Conservation (phyloP, 2,329 filamentous ascomycete genomes). For the Fusarium nodosum region DNA sequence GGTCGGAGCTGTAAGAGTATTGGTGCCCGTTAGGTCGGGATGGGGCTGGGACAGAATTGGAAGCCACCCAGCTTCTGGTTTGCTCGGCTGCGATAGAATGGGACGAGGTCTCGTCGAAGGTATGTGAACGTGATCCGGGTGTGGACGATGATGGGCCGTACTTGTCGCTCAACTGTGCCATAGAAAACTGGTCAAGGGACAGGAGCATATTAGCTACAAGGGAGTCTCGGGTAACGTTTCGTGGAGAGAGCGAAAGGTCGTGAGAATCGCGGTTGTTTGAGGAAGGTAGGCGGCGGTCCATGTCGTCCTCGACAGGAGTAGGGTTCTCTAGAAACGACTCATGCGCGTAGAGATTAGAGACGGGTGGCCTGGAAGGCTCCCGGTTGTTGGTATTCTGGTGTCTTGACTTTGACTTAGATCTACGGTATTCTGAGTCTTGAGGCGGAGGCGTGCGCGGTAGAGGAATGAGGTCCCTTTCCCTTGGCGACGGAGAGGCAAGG, state of each 20-base stretch:
- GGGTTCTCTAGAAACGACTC: conserved; percentile 51
- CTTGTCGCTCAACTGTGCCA: conserved; percentile 58
- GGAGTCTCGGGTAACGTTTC: conserved; percentile 85
- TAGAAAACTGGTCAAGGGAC: conserved; percentile 87
- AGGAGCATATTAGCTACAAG: conserved; percentile 96
- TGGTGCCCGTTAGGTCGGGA: conserved; percentile 51
- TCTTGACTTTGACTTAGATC: conserved; percentile 30
- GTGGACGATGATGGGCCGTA: conserved; percentile 41
- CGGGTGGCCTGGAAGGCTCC: conserved; percentile 46
- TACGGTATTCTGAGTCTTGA: conserved; percentile 32
- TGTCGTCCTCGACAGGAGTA: conserved; percentile 51
- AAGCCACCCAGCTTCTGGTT: conserved; percentile 51
- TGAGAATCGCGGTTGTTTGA: conserved; percentile 74
- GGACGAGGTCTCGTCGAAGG: conserved; percentile 48
- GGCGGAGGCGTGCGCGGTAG: conserved; percentile 44
- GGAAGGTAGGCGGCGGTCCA: conserved; percentile 47
- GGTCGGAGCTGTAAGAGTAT: conserved; percentile 73
- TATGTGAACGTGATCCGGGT: conserved; percentile 45
- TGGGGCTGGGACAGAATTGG: conserved; percentile 45
- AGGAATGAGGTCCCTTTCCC: conserved; percentile 42
- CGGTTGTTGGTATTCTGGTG: conserved; percentile 42
- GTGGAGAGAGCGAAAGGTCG: conserved; percentile 84
- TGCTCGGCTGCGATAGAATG: conserved; percentile 52
- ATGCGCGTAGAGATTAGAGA: conserved; percentile 46
- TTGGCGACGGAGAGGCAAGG: conserved; percentile 42